These are phyloP conservation scores for Diphasiastrum complanatum DNA, from an alignment of 83 land plant genomes.

Conservation along the genomic window DNA sequence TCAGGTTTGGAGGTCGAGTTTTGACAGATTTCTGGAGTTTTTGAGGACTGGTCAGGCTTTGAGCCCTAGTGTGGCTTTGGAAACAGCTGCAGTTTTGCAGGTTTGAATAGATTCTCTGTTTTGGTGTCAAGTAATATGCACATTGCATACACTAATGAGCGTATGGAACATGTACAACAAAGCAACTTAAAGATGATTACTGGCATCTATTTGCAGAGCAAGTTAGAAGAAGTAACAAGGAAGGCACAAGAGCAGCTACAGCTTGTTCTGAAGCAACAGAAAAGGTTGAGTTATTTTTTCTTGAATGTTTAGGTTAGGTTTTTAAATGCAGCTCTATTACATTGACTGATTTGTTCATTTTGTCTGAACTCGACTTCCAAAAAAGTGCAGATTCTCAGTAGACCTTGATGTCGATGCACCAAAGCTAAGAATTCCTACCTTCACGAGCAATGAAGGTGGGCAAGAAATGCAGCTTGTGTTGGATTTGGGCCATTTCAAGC, in stretches of 20 bases:
- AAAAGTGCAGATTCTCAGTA: slow-evolving; percentile 79
- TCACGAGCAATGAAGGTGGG: slow-evolving; percentile 21
- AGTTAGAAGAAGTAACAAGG: slow-evolving; percentile 84
- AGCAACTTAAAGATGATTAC: neutral
- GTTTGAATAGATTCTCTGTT: slow-evolving; percentile 25
- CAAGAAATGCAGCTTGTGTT: slow-evolving; percentile 56
- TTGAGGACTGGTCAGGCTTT: slow-evolving; percentile 77
- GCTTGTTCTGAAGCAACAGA: slow-evolving; percentile 71
- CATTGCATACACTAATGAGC: neutral
- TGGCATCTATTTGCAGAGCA: slow-evolving; percentile 43
- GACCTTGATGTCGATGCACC: slow-evolving; percentile 98
- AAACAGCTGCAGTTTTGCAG: slow-evolving; percentile 96
- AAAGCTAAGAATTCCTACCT: slow-evolving; percentile 71
- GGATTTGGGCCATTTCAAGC: slow-evolving; percentile 94
- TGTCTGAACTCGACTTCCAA: neutral
- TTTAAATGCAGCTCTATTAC: neutral
- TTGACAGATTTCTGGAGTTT: slow-evolving; percentile 67
- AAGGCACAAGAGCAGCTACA: slow-evolving; percentile 89
- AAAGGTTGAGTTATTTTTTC: slow-evolving; percentile 45
- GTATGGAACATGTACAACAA: neutral
- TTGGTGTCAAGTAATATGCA: neutral
- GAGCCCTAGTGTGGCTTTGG: slow-evolving; percentile 83
- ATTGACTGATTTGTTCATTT: neutral
- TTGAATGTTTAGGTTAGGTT: neutral
- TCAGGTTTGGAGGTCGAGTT: slow-evolving; percentile 84